Percentiles rank a stretch among this genome's conserved stretches.
These are phyloP conservation scores for Euphorbia pulcherrima DNA, from an alignment of 345 rosid species.

Conservation along the genomic window DNA sequence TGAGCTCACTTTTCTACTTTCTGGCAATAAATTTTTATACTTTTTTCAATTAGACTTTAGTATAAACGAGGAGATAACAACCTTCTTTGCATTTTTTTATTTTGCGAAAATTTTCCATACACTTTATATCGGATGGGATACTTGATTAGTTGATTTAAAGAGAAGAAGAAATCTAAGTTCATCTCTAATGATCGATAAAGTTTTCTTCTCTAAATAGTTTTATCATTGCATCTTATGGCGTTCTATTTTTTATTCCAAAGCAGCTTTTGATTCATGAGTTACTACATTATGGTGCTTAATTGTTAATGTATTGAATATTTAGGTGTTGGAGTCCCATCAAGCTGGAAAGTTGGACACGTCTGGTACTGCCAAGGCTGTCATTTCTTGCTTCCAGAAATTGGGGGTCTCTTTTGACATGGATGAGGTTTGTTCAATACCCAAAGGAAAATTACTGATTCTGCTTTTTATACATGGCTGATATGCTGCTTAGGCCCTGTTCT, in stretches of 20 bases:
- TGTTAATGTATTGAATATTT: constrained; percentile 9
- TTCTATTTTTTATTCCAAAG: not conserved
- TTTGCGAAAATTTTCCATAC: too few relatives aligned
- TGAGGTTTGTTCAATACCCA: constrained; percentile 37
- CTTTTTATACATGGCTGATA: not conserved
- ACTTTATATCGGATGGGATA: too few relatives aligned
- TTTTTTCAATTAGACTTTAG: not conserved
- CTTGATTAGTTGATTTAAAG: too few relatives aligned
- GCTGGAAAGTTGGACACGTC: constrained; percentile 83
- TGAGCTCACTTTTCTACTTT: not conserved
- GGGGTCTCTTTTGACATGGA: constrained; percentile 80
- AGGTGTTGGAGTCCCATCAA: constrained; percentile 99
- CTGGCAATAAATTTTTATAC: not conserved
- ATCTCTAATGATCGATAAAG: not conserved
- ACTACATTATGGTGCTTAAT: not conserved
- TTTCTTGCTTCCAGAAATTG: constrained; percentile 84
- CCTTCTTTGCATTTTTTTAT: not conserved
- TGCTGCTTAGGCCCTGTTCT: too few relatives aligned
- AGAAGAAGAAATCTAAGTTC: not conserved
- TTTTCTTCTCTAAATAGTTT: not conserved
- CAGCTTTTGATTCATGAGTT: not conserved
- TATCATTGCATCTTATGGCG: not conserved
- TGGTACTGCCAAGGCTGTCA: constrained; percentile 94
- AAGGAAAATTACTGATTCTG: not conserved
- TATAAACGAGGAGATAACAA: too few relatives aligned